phyloP scores from a whole-genome alignment of 306 rosid species.

The Dalbergia cultrata region DNA sequence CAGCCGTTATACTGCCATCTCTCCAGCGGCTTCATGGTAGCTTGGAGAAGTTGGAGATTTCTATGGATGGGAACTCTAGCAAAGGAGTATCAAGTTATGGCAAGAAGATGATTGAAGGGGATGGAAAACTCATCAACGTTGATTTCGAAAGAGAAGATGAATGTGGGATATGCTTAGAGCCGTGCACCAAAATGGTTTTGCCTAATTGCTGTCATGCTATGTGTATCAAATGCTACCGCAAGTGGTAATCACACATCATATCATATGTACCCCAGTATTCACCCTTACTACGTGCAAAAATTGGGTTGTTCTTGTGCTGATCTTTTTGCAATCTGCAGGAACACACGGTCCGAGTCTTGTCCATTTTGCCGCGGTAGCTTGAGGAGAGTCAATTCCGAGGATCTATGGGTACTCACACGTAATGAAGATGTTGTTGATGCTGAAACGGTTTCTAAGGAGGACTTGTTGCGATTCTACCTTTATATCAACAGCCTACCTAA shows the following conservation, averaged over 20 bases:
- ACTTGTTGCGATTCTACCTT: constrained; percentile 80
- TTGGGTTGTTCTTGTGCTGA: constrained; percentile 23
- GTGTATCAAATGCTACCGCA: constrained; percentile 98
- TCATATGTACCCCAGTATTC: background rate
- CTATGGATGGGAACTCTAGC: constrained; percentile 55
- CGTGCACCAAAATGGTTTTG: constrained; percentile 90
- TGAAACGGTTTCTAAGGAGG: constrained; percentile 84
- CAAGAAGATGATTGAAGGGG: constrained; percentile 62
- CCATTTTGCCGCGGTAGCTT: constrained; percentile 94
- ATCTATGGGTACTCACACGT: constrained; percentile 94
- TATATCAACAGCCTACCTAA: constrained; percentile 88
- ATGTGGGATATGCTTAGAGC: constrained; percentile 97
- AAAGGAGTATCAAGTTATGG: constrained; percentile 51
- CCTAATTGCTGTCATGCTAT: constrained; percentile 97
- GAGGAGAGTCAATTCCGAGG: constrained; percentile 94
- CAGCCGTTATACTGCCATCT: constrained; percentile 90
- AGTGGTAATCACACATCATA: constrained; percentile 62
- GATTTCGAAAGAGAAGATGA: constrained; percentile 93
- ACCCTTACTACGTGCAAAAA: constrained; percentile 2
- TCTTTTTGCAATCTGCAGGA: constrained; percentile 64
- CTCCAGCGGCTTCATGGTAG: constrained; percentile 86
- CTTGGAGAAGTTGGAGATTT: constrained; percentile 63
- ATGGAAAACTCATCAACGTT: constrained; percentile 51
- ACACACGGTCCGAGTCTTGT: constrained; percentile 80
- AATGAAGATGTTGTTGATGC: constrained; percentile 84